Conservation (phyloP, 2,329 filamentous ascomycete genomes). For the Podosphaera leucotricha region DNA sequence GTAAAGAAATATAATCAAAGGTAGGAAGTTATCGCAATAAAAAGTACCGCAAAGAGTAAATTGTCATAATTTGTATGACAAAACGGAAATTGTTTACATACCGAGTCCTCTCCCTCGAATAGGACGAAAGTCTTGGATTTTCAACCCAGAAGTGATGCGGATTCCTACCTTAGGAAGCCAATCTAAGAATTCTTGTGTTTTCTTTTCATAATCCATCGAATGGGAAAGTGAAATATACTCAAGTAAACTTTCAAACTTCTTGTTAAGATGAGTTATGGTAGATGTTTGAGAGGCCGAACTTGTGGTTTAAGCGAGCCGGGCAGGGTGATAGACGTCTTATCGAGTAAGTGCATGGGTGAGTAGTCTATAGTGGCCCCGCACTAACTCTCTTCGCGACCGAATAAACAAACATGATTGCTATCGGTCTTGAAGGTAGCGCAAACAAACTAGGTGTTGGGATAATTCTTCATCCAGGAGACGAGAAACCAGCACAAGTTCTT, state of each 20-base stretch:
- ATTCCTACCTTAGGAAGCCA: slow-evolving; percentile 32
- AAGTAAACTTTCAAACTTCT: no score
- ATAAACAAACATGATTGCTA: slow-evolving; percentile 30
- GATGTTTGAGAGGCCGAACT: no score
- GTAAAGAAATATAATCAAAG: background rate
- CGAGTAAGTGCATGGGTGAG: no score
- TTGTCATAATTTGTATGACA: background rate
- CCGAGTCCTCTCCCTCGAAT: slow-evolving; percentile 35
- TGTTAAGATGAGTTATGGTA: no score
- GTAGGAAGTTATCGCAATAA: background rate
- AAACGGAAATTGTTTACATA: slow-evolving; percentile 19
- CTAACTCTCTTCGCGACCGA: background rate
- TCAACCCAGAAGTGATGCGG: slow-evolving; percentile 31
- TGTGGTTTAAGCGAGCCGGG: no score
- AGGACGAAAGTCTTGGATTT: slow-evolving; percentile 30
- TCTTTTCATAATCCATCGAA: slow-evolving; percentile 18
- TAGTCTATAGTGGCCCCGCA: no score
- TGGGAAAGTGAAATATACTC: background rate
- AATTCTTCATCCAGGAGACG: slow-evolving; percentile 46
- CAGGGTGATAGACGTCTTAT: no score
- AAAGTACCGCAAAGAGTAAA: background rate
- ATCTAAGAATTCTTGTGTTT: slow-evolving; percentile 26
- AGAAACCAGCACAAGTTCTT: slow-evolving; percentile 40
- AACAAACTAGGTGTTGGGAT: slow-evolving; percentile 94
- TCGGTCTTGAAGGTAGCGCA: slow-evolving; percentile 75